Percentiles rank a stretch among this genome's conserved stretches.
These are phyloP conservation scores for Trichophyton verrucosum DNA, from an alignment of 2,329 filamentous ascomycete species.

Conservation along the genomic window DNA sequence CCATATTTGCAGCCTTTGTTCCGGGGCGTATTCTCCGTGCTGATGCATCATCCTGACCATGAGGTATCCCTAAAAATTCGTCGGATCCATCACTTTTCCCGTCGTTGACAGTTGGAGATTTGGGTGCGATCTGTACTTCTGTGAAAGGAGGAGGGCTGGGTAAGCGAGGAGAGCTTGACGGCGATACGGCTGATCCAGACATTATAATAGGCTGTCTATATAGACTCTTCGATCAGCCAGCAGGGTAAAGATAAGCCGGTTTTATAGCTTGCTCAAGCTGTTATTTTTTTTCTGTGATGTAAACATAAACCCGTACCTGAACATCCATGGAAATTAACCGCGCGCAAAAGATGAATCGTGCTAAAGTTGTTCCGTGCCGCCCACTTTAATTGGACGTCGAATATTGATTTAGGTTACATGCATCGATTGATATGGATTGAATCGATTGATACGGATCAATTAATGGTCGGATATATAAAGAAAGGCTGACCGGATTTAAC, in stretches of 20 bases:
- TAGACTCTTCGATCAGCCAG: background rate
- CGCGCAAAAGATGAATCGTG: background rate
- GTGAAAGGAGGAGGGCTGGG: conserved; percentile 90
- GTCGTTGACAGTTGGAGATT: conserved; percentile 57
- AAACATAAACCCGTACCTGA: conserved; percentile 1
- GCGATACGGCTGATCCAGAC: conserved; percentile 35
- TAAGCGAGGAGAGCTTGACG: conserved; percentile 74
- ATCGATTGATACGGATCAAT: too few relatives aligned
- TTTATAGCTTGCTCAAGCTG: background rate
- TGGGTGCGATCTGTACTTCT: conserved; percentile 79
- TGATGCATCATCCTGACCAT: conserved; percentile 56
- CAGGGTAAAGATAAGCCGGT: background rate
- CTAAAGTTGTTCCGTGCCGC: conserved; percentile 2
- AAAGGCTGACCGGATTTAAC: background rate
- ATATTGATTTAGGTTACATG: too few relatives aligned
- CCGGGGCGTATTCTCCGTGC: conserved; percentile 81
- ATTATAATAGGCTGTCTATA: conserved; percentile 19
- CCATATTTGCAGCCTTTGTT: conserved; percentile 86
- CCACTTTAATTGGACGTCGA: background rate
- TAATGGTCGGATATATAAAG: too few relatives aligned
- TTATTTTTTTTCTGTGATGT: background rate
- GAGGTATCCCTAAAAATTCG: conserved; percentile 41
- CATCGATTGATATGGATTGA: too few relatives aligned
- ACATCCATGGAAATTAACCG: background rate
- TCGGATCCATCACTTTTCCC: conserved; percentile 44